Evolutionary conservation across 2,329 filamentous ascomycete genomes (phyloP).

Genomic region (Aspergillus sp.): DNA sequence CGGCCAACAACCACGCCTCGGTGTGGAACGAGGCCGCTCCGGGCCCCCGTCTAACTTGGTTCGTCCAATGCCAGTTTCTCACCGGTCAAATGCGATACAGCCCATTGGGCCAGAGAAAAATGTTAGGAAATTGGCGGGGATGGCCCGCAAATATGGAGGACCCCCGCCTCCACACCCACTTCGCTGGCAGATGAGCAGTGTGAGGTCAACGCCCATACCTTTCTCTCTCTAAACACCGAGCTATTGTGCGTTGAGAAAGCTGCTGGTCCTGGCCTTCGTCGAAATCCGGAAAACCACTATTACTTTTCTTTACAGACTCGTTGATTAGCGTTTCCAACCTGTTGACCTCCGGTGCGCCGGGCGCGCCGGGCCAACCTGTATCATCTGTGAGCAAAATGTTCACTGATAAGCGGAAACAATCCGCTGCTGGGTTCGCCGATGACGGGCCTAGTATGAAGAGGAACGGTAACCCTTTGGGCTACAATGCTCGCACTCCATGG

Average conservation of each 20-base stretch:
- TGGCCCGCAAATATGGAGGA: constrained; percentile 16
- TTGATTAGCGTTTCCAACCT: background rate
- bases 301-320: background rate
- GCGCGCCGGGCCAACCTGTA: constrained; percentile 15
- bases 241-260: background rate
- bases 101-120: background rate
- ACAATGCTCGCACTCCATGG: constrained; percentile 34
- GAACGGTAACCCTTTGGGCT: constrained; percentile 24
- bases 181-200: background rate
- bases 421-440: constrained; percentile 19
- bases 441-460: constrained; percentile 22
- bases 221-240: background rate
- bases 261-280: constrained; percentile 29
- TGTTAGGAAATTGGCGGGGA: constrained; percentile 17
- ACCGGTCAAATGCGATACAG: background rate
- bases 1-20: background rate
- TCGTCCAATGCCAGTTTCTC: background rate
- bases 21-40: background rate
- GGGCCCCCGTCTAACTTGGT: background rate
- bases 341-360: background rate
- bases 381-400: constrained; percentile 16
- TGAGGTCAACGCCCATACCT: background rate
- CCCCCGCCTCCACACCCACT: constrained; percentile 15
- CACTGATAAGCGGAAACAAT: constrained; percentile 30
- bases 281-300: constrained; percentile 13